A percentile compares a stretch with the other conserved stretches of the same genome.
These are phyloP conservation scores for Xerocomus minutiporus DNA, from an alignment of 1,284 basidiomycete species.

Conservation along the genomic window DNA sequence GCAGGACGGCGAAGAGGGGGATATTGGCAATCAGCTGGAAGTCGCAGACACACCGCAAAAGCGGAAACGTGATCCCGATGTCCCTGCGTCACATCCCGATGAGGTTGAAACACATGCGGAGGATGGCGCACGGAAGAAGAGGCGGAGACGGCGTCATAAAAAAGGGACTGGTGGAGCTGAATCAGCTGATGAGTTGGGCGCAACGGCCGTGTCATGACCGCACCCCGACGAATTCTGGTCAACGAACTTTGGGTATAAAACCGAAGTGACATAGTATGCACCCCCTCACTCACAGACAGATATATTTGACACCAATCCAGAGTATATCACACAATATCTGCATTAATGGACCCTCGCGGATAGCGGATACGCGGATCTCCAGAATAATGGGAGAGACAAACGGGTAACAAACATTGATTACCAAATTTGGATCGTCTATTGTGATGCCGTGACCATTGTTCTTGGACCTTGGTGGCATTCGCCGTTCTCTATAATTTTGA, in stretches of 20 bases:
- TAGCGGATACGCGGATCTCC: no score
- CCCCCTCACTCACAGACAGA: not conserved
- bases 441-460: slow-evolving; percentile 23
- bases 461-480: not conserved
- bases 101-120: slow-evolving; percentile 5
- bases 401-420: slow-evolving; percentile 8
- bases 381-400: not conserved
- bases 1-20: slow-evolving; percentile 8
- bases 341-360: not conserved
- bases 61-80: slow-evolving; percentile 16
- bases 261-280: not conserved
- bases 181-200: not conserved
- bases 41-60: slow-evolving; percentile 10
- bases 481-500: not conserved
- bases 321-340: not conserved
- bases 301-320: not conserved
- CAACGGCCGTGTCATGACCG: slow-evolving; percentile 5
- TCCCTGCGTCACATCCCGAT: not conserved
- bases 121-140: slow-evolving; percentile 27
- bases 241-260: not conserved
- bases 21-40: not conserved
- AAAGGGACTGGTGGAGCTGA: slow-evolving; percentile 13
- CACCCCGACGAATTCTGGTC: not conserved
- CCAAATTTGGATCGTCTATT: slow-evolving; percentile 18
- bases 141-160: slow-evolving; percentile 37